Conservation (phyloP, 176 grass and related monocot species). For the Triticum timopheevii region DNA sequence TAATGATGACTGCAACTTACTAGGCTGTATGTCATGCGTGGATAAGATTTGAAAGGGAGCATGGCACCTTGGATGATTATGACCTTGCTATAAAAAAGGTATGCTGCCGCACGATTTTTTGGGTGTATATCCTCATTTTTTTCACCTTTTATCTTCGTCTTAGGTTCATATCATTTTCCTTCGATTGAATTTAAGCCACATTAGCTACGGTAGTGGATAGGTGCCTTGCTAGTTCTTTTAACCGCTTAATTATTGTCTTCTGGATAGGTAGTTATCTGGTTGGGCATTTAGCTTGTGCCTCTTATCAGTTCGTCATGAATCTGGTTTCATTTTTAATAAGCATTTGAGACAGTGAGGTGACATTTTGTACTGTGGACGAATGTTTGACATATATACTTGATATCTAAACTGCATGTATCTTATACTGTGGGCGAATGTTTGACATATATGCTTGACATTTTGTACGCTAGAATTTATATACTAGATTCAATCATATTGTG, state of each 20-base stretch:
- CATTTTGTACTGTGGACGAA: too few species aligned
- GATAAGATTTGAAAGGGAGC: conserved; percentile 87
- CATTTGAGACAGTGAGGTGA: neutral
- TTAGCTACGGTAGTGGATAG: neutral
- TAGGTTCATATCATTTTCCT: neutral
- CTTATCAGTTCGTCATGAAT: neutral
- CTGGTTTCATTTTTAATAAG: neutral
- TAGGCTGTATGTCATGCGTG: conserved; percentile 83
- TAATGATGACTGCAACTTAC: conserved; percentile 41
- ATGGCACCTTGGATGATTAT: conserved; percentile 92
- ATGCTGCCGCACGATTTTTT: neutral
- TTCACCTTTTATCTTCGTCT: neutral
- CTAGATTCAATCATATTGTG: neutral
- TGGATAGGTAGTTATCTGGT: neutral
- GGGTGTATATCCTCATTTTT: neutral
- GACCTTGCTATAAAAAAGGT: conserved; percentile 95
- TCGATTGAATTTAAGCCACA: neutral
- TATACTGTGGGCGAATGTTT: too few species aligned
- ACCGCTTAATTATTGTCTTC: neutral
- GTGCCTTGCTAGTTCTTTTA: neutral
- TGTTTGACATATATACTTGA: too few species aligned
- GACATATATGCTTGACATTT: too few species aligned
- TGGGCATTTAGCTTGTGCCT: neutral
- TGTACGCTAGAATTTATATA: too few species aligned
- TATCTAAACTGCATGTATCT: too few species aligned